phyloP scores from a whole-genome alignment of 306 rosid genomes.

The Pterocarpus macrocarpus region DNA sequence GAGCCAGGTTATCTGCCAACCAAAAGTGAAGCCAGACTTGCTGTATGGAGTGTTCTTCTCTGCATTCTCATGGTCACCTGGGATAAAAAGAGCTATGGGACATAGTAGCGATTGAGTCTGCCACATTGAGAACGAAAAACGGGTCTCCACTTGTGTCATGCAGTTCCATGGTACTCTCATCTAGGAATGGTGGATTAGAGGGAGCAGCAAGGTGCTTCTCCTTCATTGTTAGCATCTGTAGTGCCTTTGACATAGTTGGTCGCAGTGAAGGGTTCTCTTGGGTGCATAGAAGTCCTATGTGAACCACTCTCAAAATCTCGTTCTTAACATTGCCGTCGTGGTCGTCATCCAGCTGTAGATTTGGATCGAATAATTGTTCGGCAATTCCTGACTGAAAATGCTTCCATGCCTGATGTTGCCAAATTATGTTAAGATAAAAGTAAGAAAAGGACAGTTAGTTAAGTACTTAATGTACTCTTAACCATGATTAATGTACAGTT shows the following conservation, averaged over 20 bases:
- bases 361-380: slow-evolving; percentile 73
- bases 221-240: slow-evolving; percentile 75
- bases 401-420: slow-evolving; percentile 77
- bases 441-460: slow-evolving; percentile 8
- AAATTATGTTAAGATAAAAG: slow-evolving; percentile 8
- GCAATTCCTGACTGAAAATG: slow-evolving; percentile 72
- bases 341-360: slow-evolving; percentile 64
- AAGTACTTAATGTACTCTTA: slow-evolving; percentile 7
- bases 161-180: slow-evolving; percentile 88
- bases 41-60: slow-evolving; percentile 34
- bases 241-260: slow-evolving; percentile 83
- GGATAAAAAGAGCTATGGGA: slow-evolving; percentile 78
- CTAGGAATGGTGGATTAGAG: slow-evolving; percentile 85
- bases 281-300: slow-evolving; percentile 86
- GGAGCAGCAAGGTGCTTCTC: slow-evolving; percentile 80
- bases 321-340: slow-evolving; percentile 45
- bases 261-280: slow-evolving; percentile 79
- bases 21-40: slow-evolving; percentile 1
- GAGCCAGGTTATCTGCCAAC: slow-evolving; percentile 28
- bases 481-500: slow-evolving; percentile 16
- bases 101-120: slow-evolving; percentile 73
- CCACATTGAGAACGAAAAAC: slow-evolving; percentile 48
- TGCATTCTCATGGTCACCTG: slow-evolving; percentile 58
- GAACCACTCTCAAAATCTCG: slow-evolving; percentile 73
- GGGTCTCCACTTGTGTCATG: slow-evolving; percentile 63